Evolutionary conservation across 768 basidiomycete genomes (phyloP).

Genomic region (Macrolepiota albuminosa): DNA sequence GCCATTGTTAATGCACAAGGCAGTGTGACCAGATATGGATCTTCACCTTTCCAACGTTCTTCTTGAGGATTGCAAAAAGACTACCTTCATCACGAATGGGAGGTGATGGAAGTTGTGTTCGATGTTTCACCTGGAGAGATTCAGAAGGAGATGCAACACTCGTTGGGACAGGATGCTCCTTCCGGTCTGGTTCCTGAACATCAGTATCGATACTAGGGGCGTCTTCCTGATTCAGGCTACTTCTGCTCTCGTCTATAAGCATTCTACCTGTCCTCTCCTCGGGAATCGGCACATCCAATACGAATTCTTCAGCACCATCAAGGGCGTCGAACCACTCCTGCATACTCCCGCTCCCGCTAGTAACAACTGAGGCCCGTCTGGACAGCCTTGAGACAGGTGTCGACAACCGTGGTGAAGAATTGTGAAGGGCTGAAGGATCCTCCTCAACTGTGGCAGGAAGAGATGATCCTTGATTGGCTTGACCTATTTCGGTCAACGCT

Average conservation of each 20-base stretch:
- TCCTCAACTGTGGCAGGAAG: slow-evolving; percentile 48
- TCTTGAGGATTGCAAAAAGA: slow-evolving; percentile 77
- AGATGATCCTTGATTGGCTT: slow-evolving; percentile 25
- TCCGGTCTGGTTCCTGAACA: background rate
- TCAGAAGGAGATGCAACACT: slow-evolving; percentile 2
- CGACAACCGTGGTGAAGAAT: slow-evolving; percentile 17
- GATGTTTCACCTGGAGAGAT: slow-evolving; percentile 33
- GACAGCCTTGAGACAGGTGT: slow-evolving; percentile 29
- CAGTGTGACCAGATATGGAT: background rate
- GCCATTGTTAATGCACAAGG: background rate
- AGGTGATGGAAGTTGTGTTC: slow-evolving; percentile 56
- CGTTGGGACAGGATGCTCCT: background rate
- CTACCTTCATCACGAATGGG: slow-evolving; percentile 75
- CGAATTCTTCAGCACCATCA: slow-evolving; percentile 68
- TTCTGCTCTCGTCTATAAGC: slow-evolving; percentile 33
- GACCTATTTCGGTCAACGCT: slow-evolving; percentile 24
- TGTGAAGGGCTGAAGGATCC: slow-evolving; percentile 17
- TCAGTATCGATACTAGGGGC: slow-evolving; percentile 54
- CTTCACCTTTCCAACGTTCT: slow-evolving; percentile 80
- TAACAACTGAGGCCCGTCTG: slow-evolving; percentile 42
- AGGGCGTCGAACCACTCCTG: slow-evolving; percentile 78
- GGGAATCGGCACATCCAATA: slow-evolving; percentile 44
- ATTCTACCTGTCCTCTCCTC: slow-evolving; percentile 38
- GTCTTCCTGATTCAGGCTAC: slow-evolving; percentile 33
- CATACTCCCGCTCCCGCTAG: slow-evolving; percentile 45